Percentiles rank a stretch among this genome's conserved stretches.
phyloP scores from a whole-genome alignment of 345 rosid genomes.

The Brassica incana region DNA sequence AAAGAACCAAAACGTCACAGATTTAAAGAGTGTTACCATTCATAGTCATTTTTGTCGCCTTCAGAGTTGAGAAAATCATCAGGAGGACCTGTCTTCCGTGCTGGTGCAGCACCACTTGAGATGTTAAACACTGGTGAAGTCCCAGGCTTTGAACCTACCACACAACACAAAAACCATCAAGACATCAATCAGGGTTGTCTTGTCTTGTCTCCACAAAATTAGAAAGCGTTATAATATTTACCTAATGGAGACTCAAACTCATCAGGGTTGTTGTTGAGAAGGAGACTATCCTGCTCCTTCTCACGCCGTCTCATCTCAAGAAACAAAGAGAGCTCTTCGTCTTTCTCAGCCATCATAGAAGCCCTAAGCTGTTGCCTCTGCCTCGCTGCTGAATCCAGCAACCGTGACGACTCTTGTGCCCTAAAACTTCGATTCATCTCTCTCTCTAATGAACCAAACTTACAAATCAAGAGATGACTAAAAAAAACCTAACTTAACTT shows the following conservation, averaged over 20 bases:
- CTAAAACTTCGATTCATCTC: constrained; percentile 95
- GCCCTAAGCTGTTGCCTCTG: constrained; percentile 81
- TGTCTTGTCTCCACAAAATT: background rate
- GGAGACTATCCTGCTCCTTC: constrained; percentile 67
- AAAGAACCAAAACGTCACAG: background rate
- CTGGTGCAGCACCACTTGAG: constrained; percentile 47
- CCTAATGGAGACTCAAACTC: constrained; percentile 82
- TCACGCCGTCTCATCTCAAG: constrained; percentile 91
- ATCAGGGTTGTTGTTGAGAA: constrained; percentile 58
- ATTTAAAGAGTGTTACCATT: constrained; percentile 59
- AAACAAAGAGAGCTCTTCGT: constrained; percentile 88
- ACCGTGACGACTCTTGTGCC: constrained; percentile 65
- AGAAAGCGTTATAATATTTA: background rate
- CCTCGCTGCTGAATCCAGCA: constrained; percentile 71
- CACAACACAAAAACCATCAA: constrained; percentile 17
- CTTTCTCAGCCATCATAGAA: constrained; percentile 83
- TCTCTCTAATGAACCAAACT: background rate
- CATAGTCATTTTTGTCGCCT: constrained; percentile 89
- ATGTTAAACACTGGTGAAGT: constrained; percentile 80
- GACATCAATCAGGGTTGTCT: background rate
- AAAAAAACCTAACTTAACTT: constrained; percentile 43
- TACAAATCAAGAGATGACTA: constrained; percentile 35
- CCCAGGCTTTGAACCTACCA: constrained; percentile 80
- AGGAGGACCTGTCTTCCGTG: constrained; percentile 58
- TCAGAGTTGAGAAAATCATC: constrained; percentile 97